Conservation (phyloP, 2,329 filamentous ascomycete genomes). For the Trichocomaceae sp. region DNA sequence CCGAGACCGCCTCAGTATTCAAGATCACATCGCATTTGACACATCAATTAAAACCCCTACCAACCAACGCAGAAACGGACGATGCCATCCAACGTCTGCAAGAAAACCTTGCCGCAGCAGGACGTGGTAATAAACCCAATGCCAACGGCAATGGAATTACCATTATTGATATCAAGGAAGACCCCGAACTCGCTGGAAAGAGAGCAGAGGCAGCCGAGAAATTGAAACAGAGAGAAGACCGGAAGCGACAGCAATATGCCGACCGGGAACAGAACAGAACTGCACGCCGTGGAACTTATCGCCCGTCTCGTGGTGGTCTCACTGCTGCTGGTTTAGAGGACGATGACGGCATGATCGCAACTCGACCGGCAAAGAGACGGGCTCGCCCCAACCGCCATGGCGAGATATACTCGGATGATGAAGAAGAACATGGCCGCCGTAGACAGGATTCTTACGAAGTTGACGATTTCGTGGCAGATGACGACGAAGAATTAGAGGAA, state of each 20-base stretch:
- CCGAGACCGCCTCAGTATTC: constrained; percentile 52
- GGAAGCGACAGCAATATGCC: constrained; percentile 50
- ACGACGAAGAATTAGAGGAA: constrained; percentile 44
- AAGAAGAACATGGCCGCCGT: constrained; percentile 42
- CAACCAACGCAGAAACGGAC: constrained; percentile 51
- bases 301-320: constrained; percentile 45
- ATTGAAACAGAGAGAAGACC: constrained; percentile 49
- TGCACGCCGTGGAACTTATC: constrained; percentile 40
- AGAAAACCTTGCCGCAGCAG: constrained; percentile 52
- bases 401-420: constrained; percentile 45
- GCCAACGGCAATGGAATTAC: constrained; percentile 46
- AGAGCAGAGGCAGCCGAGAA: constrained; percentile 55
- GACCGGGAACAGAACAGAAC: constrained; percentile 51
- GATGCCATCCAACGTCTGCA: constrained; percentile 58
- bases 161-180: constrained; percentile 53
- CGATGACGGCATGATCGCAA: constrained; percentile 44
- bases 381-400: constrained; percentile 40
- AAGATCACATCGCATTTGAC: constrained; percentile 59
- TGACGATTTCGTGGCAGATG: constrained; percentile 64
- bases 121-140: constrained; percentile 46
- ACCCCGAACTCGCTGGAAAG: constrained; percentile 56
- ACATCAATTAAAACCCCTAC: constrained; percentile 51
- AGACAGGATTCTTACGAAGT: constrained; percentile 79
- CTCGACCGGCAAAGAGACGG: constrained; percentile 32
- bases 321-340: constrained; percentile 54